A percentile compares a stretch with the other conserved stretches of the same genome.
Evolutionary conservation across 1,284 basidiomycete species (phyloP).

Genomic region (Flammula alnicola): DNA sequence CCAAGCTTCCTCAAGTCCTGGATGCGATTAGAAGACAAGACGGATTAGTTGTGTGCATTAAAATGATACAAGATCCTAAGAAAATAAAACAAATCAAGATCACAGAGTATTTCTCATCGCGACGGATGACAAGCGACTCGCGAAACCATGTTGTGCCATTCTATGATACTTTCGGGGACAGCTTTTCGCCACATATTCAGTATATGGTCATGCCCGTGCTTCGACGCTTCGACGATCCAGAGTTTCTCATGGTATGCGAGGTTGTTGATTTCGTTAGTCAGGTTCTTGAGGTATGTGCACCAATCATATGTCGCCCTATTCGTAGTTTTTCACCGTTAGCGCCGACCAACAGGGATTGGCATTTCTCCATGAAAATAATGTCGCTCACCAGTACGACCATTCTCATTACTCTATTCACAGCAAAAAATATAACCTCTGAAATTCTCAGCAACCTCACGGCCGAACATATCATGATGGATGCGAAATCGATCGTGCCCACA

Average conservation of each 20-base stretch:
- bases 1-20: constrained; percentile 28
- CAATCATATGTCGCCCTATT: neutral
- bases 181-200: constrained; percentile 23
- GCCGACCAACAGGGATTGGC: constrained; percentile 34
- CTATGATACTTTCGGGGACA: constrained; percentile 31
- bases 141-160: constrained; percentile 36
- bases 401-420: neutral
- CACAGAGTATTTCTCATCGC: constrained; percentile 25
- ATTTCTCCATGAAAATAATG: constrained; percentile 34
- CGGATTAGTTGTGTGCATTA: constrained; percentile 29
- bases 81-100: constrained; percentile 26
- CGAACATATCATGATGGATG: constrained; percentile 40
- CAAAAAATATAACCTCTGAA: neutral
- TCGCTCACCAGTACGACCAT: constrained; percentile 35
- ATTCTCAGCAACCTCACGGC: constrained; percentile 31
- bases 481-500: constrained; percentile 30
- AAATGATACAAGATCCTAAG: constrained; percentile 26
- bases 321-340: constrained; percentile 2
- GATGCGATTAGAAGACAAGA: constrained; percentile 27
- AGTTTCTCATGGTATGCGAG: constrained; percentile 33
- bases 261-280: constrained; percentile 37
- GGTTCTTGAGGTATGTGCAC: constrained; percentile 30
- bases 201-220: constrained; percentile 35
- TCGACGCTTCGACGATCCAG: constrained; percentile 32
- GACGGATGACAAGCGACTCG: constrained; percentile 24